Evolutionary conservation across 1,284 basidiomycete species (phyloP).

Genomic region (Ustilago bromivora): DNA sequence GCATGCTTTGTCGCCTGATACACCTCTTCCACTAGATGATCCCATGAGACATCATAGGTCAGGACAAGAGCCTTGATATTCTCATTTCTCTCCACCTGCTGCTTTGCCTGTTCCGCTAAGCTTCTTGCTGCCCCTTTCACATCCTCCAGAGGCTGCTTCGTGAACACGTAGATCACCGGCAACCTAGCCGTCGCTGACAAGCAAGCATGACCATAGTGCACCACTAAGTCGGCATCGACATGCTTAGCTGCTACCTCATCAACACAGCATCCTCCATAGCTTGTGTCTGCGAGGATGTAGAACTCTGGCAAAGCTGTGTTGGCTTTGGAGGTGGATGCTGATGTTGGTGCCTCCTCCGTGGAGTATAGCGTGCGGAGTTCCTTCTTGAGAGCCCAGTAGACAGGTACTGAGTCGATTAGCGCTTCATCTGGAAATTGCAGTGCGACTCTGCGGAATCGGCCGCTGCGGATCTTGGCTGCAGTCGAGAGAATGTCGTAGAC

Average conservation of each 20-base stretch:
- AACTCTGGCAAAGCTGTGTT: slow-evolving; percentile 68
- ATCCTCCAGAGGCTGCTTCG: slow-evolving; percentile 74
- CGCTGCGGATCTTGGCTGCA: slow-evolving; percentile 35
- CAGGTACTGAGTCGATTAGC: slow-evolving; percentile 84
- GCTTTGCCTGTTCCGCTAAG: slow-evolving; percentile 31
- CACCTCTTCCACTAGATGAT: slow-evolving; percentile 70
- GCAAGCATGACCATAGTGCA: slow-evolving; percentile 98
- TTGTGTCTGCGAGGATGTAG: slow-evolving; percentile 94
- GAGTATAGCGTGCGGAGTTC: slow-evolving; percentile 70
- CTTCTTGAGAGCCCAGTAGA: slow-evolving; percentile 80
- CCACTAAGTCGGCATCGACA: slow-evolving; percentile 87
- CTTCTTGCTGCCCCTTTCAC: slow-evolving; percentile 69
- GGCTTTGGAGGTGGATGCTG: slow-evolving; percentile 8
- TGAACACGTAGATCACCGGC: slow-evolving; percentile 87
- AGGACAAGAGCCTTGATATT: slow-evolving; percentile 73
- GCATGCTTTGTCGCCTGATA: slow-evolving; percentile 71
- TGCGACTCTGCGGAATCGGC: slow-evolving; percentile 71
- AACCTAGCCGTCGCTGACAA: slow-evolving; percentile 82
- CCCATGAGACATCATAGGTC: slow-evolving; percentile 84
- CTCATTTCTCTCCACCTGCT: slow-evolving; percentile 7
- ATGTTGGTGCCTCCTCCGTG: slow-evolving; percentile 1
- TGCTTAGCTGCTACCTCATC: slow-evolving; percentile 96
- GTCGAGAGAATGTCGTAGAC: slow-evolving; percentile 62
- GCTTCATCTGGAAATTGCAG: slow-evolving; percentile 97
- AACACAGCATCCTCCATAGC: slow-evolving; percentile 97